Conservation (phyloP, 2,329 filamentous ascomycete genomes). For the Beauveria medogensis region DNA sequence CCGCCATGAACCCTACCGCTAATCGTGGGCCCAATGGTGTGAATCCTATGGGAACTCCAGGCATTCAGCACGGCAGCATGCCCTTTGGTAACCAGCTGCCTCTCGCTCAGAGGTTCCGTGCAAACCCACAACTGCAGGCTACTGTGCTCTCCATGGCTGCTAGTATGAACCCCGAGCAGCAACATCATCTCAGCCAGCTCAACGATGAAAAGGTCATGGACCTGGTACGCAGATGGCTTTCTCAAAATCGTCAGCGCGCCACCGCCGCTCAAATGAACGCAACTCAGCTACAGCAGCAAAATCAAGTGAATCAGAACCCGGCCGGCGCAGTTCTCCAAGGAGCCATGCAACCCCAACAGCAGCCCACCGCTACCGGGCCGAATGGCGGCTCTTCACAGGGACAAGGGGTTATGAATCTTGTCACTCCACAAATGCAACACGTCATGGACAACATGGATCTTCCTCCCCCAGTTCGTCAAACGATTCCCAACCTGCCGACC, state of each 20-base stretch:
- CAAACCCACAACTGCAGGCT: constrained; percentile 33
- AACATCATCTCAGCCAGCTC: constrained; percentile 34
- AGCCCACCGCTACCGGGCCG: constrained; percentile 15
- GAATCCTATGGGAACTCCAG: constrained; percentile 33
- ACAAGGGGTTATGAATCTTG: constrained; percentile 12
- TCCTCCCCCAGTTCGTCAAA: constrained; percentile 26
- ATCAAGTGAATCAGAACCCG: neutral
- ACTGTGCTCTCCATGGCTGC: constrained; percentile 37
- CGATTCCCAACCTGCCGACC: constrained; percentile 26
- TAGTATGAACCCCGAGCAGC: constrained; percentile 39
- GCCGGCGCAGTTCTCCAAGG: constrained; percentile 7
- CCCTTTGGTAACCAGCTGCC: constrained; percentile 41
- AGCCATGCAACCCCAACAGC: constrained; percentile 12
- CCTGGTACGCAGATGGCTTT: constrained; percentile 40
- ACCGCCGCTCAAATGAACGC: constrained; percentile 24
- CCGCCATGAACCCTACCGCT: constrained; percentile 43
- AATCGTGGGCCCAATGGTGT: constrained; percentile 25
- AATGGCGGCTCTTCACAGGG: neutral
- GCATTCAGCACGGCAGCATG: constrained; percentile 35
- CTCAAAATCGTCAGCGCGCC: constrained; percentile 26
- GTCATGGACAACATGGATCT: constrained; percentile 44
- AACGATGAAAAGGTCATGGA: constrained; percentile 45
- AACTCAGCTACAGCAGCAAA: constrained; percentile 19
- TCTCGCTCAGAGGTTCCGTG: constrained; percentile 45
- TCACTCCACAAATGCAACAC: constrained; percentile 26